Conservation (phyloP, 1,139 yeast species). For the Hyphopichia pseudoburtonii region DNA sequence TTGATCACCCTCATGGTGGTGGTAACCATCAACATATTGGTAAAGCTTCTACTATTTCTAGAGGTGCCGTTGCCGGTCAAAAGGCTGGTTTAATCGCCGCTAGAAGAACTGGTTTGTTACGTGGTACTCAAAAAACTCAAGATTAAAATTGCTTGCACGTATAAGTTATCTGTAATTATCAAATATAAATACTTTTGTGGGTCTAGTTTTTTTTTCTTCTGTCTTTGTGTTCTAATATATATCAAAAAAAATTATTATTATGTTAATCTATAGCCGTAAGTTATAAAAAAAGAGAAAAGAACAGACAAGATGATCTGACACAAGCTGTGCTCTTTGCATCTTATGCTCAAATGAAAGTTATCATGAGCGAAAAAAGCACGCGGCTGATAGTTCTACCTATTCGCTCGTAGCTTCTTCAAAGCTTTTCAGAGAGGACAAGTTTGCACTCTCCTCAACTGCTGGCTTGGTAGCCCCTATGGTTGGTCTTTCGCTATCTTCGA, state of each 20-base stretch:
- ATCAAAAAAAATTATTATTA: slow-evolving; percentile 17
- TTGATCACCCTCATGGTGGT: slow-evolving; percentile 99
- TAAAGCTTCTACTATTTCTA: slow-evolving; percentile 99
- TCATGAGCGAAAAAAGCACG: too few species aligned
- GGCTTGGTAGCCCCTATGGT: too few species aligned
- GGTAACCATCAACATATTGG: slow-evolving; percentile 99
- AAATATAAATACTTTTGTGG: slow-evolving; percentile 10
- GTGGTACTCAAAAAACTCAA: slow-evolving; percentile 99
- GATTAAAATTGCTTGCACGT: slow-evolving; percentile 35
- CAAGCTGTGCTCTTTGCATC: too few species aligned
- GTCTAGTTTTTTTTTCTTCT: slow-evolving; percentile 2
- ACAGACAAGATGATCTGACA: too few species aligned
- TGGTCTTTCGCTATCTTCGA: too few species aligned
- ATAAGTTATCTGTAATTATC: slow-evolving; percentile 11
- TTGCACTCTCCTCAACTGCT: too few species aligned
- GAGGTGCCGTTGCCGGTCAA: slow-evolving; percentile 99
- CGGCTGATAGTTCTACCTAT: too few species aligned
- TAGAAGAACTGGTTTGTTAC: slow-evolving; percentile 99
- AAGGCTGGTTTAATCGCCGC: slow-evolving; percentile 99
- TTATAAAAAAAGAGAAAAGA: too few species aligned
- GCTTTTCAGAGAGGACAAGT: too few species aligned
- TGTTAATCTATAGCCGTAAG: too few species aligned
- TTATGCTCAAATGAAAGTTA: too few species aligned
- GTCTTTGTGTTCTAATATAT: slow-evolving; percentile 4
- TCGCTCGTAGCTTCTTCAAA: too few species aligned